Base-by-base conservation (phyloP, 306 rosid species). In the Vigna reflexopilosa region DNA sequence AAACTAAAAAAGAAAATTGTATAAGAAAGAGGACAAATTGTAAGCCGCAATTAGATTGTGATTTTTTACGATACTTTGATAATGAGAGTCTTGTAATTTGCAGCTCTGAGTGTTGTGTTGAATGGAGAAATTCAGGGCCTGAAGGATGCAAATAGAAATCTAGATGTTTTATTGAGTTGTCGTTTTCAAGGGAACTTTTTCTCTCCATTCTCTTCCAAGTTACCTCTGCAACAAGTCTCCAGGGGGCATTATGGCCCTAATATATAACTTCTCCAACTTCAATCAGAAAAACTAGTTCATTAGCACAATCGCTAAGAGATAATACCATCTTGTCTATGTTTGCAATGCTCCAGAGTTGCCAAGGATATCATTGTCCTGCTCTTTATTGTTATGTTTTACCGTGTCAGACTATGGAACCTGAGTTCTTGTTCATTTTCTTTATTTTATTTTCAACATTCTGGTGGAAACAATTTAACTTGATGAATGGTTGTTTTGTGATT, bases 61-160 rank as follows among this genome's bases (percentile, higher is more conserved):
- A 19, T 52, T 52, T 17, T 17, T 20, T 19, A 52, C 24, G 0
- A n/a, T 30, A 13, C 1, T 34, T 55, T 55, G 28, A 26, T 17
- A 30, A 10, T 49, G 20, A 3, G 16, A 65, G 7, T 67, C 59
- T 50, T 36, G 34, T 70, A 34, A 20, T 6, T 67, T 66, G 9
- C 87, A 93, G 97, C 87, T n/a, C 51, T 85, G 55, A 86, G 75
- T n/a, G 87, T 77, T 20, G 62, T 80, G 54, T 3, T 87, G 48
- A 83, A 42, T 80, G 83, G 82, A 20, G 90, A 89, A 79, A 71
- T 82, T 44, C 75, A 79, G 50, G 79, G 81, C 62, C 86, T 86
- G 2, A 85, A 67, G 86, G 83, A 82, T 6, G 82, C 82, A 64
- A 52, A 80, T 6, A 77, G 49, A 40, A 84, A 83, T 24, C 30